phyloP scores from a whole-genome alignment of 495 filamentous ascomycete species.

The Zalerion maritima region DNA sequence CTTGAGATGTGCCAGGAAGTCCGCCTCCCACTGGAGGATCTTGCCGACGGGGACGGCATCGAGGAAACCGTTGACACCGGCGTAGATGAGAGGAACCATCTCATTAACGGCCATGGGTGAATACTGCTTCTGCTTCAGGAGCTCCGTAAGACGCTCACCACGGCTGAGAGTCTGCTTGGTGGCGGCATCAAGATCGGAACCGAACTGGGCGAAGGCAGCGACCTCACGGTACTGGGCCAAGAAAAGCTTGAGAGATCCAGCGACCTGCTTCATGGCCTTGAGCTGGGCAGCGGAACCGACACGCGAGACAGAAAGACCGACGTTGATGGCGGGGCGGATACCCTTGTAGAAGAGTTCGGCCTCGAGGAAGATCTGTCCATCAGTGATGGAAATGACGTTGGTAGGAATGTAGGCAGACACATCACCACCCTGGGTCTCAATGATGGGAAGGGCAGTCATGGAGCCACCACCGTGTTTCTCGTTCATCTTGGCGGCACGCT shows the following conservation, averaged over 20 bases:
- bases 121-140: conserved; percentile 99
- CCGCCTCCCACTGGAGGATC: conserved; percentile 81
- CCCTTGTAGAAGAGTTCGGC: conserved; percentile 99
- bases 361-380: conserved; percentile 99
- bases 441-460: conserved; percentile 92
- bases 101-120: conserved; percentile 96
- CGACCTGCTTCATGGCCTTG: conserved; percentile 99
- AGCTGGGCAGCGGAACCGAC: conserved; percentile 98
- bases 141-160: conserved; percentile 98
- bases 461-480: conserved; percentile 92
- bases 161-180: conserved; percentile 98
- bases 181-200: conserved; percentile 96
- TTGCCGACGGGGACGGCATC: conserved; percentile 74
- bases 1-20: conserved; percentile 85
- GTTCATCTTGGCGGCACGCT: conserved; percentile 99
- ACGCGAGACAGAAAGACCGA: conserved; percentile 99
- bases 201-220: conserved; percentile 98
- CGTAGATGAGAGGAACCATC: conserved; percentile 99
- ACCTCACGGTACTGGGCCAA: conserved; percentile 99
- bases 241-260: conserved; percentile 98
- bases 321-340: conserved; percentile 99
- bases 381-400: conserved; percentile 99
- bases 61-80: conserved; percentile 94
- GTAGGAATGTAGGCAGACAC: conserved; percentile 99
- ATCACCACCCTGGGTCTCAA: conserved; percentile 99